Base-by-base conservation (phyloP, 1,284 basidiomycete genomes). In the Cryptococcus neoformans region DNA sequence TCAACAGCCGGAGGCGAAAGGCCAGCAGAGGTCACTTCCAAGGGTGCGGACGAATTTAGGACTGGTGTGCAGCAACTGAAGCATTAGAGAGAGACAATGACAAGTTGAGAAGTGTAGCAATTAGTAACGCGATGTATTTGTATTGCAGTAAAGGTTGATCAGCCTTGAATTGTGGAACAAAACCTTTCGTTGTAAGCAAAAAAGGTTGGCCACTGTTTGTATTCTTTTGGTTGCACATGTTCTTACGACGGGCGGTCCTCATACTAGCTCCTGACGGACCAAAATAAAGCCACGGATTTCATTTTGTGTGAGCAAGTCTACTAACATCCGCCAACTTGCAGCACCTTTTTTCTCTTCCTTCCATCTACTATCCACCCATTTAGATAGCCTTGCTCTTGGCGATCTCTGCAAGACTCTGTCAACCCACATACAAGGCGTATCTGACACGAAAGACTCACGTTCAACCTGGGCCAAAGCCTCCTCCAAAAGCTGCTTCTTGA, bases 381-480 rank as follows among this genome's bases (percentile, higher is more conserved):
- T 80, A 88, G 77, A 88, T 85, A 56, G 82, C 82, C 80, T 87
- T 87, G 74, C 74, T 78, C 81, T 87, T 87, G 75, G 88, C 83
- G 64, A 89, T 81, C 64, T 83, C 87, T 88, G 72, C 39, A 62
- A 42, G 49, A 48, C 66, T 17, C 37, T 7, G 41, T 52, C 40
- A 54, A 41, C 39, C 11, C 44, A 14, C 34, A 54, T 21, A 41
- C 28, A 54, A 46, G 12, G 17, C 46, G 40, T 36, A 17, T 12
- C 36, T 35, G 14, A n/a, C n/a, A 17, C 8, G 16, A 7, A 7
- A 35, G 21, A 87, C 92, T 80, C 74, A 95, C 92, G 85, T 81
- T 99, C 96, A 69, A 99, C 85, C 81, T 98, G 92, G 53, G 84
- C 81, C 62, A 99, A 83, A 62, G 93, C 90, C 73, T 86, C 85